Evolutionary conservation across 805 yeast species (phyloP).

Genomic region (Blastobotrys parvus): DNA sequence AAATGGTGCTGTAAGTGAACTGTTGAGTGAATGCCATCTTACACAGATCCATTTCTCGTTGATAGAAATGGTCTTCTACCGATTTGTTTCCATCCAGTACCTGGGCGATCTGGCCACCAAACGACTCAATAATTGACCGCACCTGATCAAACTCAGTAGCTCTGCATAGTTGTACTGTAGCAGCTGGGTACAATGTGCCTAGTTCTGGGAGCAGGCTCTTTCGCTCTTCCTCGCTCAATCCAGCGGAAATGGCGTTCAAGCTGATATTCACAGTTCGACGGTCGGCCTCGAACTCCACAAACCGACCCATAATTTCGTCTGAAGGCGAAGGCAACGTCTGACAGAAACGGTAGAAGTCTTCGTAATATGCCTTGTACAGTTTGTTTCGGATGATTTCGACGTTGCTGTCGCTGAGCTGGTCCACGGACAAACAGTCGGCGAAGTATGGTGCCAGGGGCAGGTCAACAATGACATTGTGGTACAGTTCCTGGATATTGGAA

Average conservation of each 20-base stretch:
- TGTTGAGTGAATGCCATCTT: constrained; percentile 94
- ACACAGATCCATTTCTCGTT: constrained; percentile 85
- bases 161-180: constrained; percentile 56
- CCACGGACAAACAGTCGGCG: constrained; percentile 72
- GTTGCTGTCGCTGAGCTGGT: constrained; percentile 89
- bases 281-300: constrained; percentile 89
- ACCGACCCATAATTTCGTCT: constrained; percentile 64
- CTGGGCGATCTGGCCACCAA: constrained; percentile 27
- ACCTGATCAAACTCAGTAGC: constrained; percentile 85
- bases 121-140: constrained; percentile 32
- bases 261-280: constrained; percentile 88
- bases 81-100: constrained; percentile 46
- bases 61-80: constrained; percentile 91
- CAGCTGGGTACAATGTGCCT: constrained; percentile 71
- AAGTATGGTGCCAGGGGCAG: constrained; percentile 97
- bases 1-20: constrained; percentile 78
- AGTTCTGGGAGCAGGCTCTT: constrained; percentile 64
- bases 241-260: constrained; percentile 80
- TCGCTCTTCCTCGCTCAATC: constrained; percentile 66
- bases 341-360: constrained; percentile 71
- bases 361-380: constrained; percentile 85
- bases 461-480: constrained; percentile 86
- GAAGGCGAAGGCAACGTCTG: constrained; percentile 65
- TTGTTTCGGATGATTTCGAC: constrained; percentile 91
- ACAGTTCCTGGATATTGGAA: constrained; percentile 87